Base-by-base conservation (phyloP, 768 basidiomycete species). In the Exidia glandulosa region DNA sequence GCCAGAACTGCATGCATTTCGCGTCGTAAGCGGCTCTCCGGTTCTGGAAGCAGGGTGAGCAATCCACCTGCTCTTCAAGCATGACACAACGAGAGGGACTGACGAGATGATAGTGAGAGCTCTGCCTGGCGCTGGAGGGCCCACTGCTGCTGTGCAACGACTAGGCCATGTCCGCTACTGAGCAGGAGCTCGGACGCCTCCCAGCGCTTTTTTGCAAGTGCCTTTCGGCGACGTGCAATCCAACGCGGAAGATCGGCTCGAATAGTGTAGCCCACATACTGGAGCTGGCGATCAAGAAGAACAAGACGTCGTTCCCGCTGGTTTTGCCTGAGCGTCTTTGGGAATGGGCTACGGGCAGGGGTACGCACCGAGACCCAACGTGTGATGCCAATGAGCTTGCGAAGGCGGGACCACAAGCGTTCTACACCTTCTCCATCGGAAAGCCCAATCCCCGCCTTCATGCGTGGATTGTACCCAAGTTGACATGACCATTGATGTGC, bases 201-300 rank as follows among this genome's bases (percentile, higher is more conserved):
- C n/a, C n/a, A n/a, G n/a, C n/a, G n/a, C 32, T 72, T 70, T 0
- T n/a, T 59, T 6, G 52, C 29, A 0, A 71, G 68, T 10, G 60
- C 59, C 1, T 31, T 33, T 5, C 69, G 63, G 1, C 67, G 63
- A 0, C 67, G 64, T 0, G 59, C 60, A 5, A 76, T 64, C 73
- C 73, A 77, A 2, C 64, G 60, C 0, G 74, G 73, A 2, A 76
- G 69, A 12, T 71, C 69, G 12, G 66, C 63, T 2, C 61, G 60
- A 3, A 69, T 59, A 9, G 72, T 69, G 0, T 31, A 14, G 0
- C 67, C 69, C 25, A 77, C 69, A 1, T 63, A 64, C 0, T 59
- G 56, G 0, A 68, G 65, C 27, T 74, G 72, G 1, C 68, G 66
- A 50, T 77, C 74, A 13, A 77, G 62, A 0, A 75, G 54, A 69